A percentile compares a stretch with the other conserved stretches of the same genome.
These are phyloP conservation scores for Capsicum baccatum DNA, from an alignment of 257 asterid species.

Conservation along the genomic window DNA sequence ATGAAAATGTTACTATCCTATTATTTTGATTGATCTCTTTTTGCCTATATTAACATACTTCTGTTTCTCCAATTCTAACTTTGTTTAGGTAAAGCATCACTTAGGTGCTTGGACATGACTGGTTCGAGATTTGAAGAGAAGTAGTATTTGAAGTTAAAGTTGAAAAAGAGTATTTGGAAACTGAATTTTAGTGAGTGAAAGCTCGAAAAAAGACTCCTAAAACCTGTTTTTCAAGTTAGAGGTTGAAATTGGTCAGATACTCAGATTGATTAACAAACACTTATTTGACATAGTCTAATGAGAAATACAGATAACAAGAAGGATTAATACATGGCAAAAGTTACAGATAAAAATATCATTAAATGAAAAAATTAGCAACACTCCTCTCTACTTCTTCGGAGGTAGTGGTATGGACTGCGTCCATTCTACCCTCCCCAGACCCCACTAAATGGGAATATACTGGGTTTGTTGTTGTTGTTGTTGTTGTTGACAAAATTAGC, in stretches of 20 bases:
- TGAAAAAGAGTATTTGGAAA: background rate
- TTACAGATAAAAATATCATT: background rate
- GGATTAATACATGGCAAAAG: constrained; percentile 26
- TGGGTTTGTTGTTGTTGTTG: too few species aligned
- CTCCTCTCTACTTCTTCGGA: background rate
- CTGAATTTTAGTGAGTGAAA: constrained; percentile 1
- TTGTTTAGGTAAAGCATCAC: constrained; percentile 38
- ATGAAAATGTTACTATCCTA: constrained; percentile 39
- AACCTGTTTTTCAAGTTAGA: background rate
- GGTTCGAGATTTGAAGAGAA: background rate
- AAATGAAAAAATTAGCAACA: background rate
- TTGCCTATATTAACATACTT: constrained; percentile 25
- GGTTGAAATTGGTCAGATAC: background rate
- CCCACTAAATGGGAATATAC: too few species aligned
- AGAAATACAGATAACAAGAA: constrained; percentile 53
- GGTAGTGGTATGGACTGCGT: too few species aligned
- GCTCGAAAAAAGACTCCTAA: background rate
- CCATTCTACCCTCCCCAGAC: too few species aligned
- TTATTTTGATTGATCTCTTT: constrained; percentile 31
- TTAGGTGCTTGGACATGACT: background rate
- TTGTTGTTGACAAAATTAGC: background rate
- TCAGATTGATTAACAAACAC: background rate
- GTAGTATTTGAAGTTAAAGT: background rate
- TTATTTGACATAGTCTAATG: background rate
- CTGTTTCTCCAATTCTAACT: constrained; percentile 33